Evolutionary conservation across 2,329 filamentous ascomycete species (phyloP), one percentile per base, ranked within the genome.

Genomic region (Macrophomina phaseolina): DNA sequence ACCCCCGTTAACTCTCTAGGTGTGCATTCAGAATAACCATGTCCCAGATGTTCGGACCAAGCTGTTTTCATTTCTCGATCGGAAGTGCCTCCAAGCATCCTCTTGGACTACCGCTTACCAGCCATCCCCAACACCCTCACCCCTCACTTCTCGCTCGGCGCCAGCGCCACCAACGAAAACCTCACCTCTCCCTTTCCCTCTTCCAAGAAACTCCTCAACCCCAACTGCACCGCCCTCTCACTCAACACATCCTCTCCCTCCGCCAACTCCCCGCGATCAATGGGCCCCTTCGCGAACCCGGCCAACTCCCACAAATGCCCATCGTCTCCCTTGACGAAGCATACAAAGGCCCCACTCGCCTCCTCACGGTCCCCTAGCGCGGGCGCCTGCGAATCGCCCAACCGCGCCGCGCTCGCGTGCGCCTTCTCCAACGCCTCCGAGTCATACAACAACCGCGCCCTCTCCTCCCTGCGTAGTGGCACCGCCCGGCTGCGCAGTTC

Each of bases 401-500:
- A 70, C 61, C 73, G 67, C n/a, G 79, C 81, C 16, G 77, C 80
- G 23, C 78, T 75, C 68, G 76, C 76, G 71, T 83, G 81, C 11
- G 80, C 80, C 46, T 73, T 69, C 70, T 83, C 81, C 5, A 84
- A 77, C 40, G 72, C 78, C 4, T 78, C 74, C 1, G 78, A 82
- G 62, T 86, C 77, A 67, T 86, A 84, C 5, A 88, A 77, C 28
- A 86, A 76, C 60, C 81, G 74, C 0, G 86, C 85, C n/a, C 86
- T 79, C 38, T 81, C 77, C 5, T 69, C 69, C 7, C 82, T 81
- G 5, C 73, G 72, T 38, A 86, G 79, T 0, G 80, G 80, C 9
- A 84, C 71, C 0, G 83, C 81, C 4, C 77, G 72, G 16, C 78
- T 72, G n/a, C 81, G 72, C 4, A 88, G 76, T 14, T 72, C 71